Evolutionary conservation across 2,329 filamentous ascomycete species (phyloP).

Genomic region (Clonostachys solani): DNA sequence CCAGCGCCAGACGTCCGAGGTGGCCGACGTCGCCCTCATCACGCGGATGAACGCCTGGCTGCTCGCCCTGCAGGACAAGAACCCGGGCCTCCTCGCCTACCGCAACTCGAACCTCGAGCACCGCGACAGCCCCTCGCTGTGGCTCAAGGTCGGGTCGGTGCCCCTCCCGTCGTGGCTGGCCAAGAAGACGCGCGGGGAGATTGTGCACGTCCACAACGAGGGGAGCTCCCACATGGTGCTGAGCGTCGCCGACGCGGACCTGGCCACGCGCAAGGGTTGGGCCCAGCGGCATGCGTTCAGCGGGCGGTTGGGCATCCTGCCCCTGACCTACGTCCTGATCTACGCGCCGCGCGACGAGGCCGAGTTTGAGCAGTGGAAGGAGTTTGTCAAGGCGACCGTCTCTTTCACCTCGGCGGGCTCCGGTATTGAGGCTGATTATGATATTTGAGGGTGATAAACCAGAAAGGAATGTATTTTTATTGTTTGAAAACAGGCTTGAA

Average conservation of each 20-base stretch:
- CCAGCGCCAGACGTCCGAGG: conserved; percentile 25
- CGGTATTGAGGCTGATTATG: too few relatives aligned
- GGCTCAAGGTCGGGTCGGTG: background rate
- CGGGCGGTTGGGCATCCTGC: background rate
- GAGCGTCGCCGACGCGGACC: conserved; percentile 24
- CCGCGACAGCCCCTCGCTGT: background rate
- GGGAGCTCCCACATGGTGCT: conserved; percentile 28
- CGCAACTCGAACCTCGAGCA: background rate
- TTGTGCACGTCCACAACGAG: conserved; percentile 28
- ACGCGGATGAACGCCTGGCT: conserved; percentile 12
- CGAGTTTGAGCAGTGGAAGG: background rate
- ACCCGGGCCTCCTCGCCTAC: background rate
- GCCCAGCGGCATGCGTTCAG: background rate
- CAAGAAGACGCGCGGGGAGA: conserved; percentile 13
- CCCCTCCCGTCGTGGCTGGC: too few relatives aligned
- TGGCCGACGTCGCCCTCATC: conserved; percentile 5
- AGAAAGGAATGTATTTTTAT: too few relatives aligned
- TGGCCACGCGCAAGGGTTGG: background rate
- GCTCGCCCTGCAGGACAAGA: conserved; percentile 5
- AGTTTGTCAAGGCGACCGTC: background rate
- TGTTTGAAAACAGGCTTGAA: too few relatives aligned
- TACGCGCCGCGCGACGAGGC: background rate
- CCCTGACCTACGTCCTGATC: background rate
- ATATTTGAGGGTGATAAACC: too few relatives aligned
- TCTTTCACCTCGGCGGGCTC: conserved; percentile 9